Base-by-base conservation (phyloP, 2,329 filamentous ascomycete genomes). In the Fusarium sp. region DNA sequence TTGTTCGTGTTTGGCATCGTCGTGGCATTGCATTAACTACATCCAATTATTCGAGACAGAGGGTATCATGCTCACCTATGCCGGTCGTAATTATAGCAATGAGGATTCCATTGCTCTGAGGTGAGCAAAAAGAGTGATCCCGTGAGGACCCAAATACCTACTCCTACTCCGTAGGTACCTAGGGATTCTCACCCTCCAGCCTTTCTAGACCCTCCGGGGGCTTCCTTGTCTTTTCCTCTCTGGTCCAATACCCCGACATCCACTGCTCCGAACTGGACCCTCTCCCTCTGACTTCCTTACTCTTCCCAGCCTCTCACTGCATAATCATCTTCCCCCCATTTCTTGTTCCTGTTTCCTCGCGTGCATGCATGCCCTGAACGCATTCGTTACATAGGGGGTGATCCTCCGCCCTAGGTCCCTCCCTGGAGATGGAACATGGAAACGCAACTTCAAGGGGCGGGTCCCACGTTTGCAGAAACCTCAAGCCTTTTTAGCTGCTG, bases 401-500 rank as follows among this genome's bases (percentile, higher is more conserved):
- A 37, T 37, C 34, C 34, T 37, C 10, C 15, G 34, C 6, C 6
- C 34, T 23, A 23, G 23, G 23, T 4, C 23, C 23, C 23, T 23
- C 23, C 23, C 23, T 23, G 23, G 23, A 16, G 3, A 15, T 15
- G 39, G 11, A 41, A 8, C 39, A 13, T 18, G 27, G 10, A 23
- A 27, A 54, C 23, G 51, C 36, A 54, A 30, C 51, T 23, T 54
- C 51, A 40, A 54, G 37, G 51, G 51, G 51, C 51, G 37, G 37
- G 27, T 54, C 51, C 51, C 37, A 40, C 31, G 48, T 39, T 28
- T 52, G 48, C 51, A 40, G 51, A 54, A 54, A 54, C 50, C 43
- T 37, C 43, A 16, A 34, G 15, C 41, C 66, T 54, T 34, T 70
- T 54, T 23, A 70, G 57, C 62, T 41, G 66, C 62, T 40, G 47